Conservation (phyloP, 768 basidiomycete species). For the Suillus spraguei region DNA sequence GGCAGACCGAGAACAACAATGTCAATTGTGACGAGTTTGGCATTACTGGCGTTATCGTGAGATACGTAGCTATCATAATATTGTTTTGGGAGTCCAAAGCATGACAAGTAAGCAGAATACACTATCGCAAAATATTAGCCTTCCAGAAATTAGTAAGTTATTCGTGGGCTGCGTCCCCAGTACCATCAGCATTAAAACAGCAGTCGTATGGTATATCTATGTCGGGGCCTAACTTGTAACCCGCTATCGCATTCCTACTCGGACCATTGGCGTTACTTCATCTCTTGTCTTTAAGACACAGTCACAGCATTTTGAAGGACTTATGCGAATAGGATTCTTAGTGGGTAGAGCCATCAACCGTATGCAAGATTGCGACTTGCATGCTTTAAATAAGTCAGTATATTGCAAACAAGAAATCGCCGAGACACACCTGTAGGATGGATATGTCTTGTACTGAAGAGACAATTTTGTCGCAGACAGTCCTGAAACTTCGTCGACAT, state of each 20-base stretch:
- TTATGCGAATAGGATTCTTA: slow-evolving; percentile 72
- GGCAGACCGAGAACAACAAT: slow-evolving; percentile 1
- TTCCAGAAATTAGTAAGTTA: background rate
- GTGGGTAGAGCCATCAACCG: slow-evolving; percentile 70
- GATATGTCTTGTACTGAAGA: slow-evolving; percentile 69
- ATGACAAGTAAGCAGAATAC: background rate
- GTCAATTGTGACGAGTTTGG: background rate
- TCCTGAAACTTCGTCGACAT: slow-evolving; percentile 73
- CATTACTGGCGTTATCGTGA: background rate
- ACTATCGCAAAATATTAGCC: background rate
- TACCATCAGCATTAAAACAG: slow-evolving; percentile 18
- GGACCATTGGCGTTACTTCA: slow-evolving; percentile 16
- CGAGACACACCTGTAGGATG: slow-evolving; percentile 51
- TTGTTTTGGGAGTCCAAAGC: background rate
- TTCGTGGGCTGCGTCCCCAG: slow-evolving; percentile 22
- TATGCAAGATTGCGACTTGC: slow-evolving; percentile 56
- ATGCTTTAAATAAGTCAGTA: slow-evolving; percentile 39
- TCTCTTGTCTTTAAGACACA: slow-evolving; percentile 34
- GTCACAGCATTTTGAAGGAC: slow-evolving; percentile 46
- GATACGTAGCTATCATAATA: background rate
- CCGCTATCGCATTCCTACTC: slow-evolving; percentile 11
- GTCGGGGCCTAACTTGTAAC: background rate
- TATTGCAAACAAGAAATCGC: slow-evolving; percentile 1
- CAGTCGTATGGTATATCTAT: slow-evolving; percentile 9
- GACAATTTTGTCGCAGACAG: slow-evolving; percentile 62